Percentiles rank a stretch among this genome's conserved stretches.
phyloP scores from a whole-genome alignment of 2,329 filamentous ascomycete genomes.

The Ophiostoma piceae region DNA sequence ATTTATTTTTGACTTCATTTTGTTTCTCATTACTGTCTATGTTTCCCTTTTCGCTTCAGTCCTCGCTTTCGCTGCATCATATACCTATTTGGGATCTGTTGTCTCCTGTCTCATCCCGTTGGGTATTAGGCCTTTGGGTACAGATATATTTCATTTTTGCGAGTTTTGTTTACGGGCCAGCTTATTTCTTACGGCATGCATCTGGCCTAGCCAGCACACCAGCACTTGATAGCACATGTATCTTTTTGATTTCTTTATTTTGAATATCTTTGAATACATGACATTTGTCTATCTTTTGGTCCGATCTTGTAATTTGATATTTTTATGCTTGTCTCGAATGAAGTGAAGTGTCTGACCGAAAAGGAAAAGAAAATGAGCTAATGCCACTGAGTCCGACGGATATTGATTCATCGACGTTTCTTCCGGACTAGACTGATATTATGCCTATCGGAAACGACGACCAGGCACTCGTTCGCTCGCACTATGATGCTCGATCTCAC shows the following conservation, averaged over 20 bases:
- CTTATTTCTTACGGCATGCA: neutral
- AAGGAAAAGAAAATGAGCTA: neutral
- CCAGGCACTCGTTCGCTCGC: neutral
- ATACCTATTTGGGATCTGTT: slow-evolving; percentile 14
- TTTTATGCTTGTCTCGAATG: neutral
- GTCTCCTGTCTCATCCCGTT: neutral
- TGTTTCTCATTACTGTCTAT: neutral
- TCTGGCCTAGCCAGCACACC: slow-evolving; percentile 1
- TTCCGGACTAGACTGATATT: neutral
- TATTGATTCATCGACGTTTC: neutral
- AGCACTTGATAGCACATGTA: neutral
- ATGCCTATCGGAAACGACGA: neutral
- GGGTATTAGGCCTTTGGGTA: neutral
- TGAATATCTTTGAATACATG: neutral
- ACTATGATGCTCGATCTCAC: neutral
- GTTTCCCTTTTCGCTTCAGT: neutral
- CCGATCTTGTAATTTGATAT: neutral
- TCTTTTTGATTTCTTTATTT: neutral
- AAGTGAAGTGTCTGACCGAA: neutral
- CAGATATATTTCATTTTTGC: neutral
- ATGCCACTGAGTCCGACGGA: neutral
- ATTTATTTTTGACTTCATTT: neutral
- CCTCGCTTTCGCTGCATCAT: neutral
- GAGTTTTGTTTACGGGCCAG: neutral
- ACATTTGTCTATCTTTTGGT: neutral